phyloP scores from a whole-genome alignment of 164 flowering plant species.

The Piper longum region DNA sequence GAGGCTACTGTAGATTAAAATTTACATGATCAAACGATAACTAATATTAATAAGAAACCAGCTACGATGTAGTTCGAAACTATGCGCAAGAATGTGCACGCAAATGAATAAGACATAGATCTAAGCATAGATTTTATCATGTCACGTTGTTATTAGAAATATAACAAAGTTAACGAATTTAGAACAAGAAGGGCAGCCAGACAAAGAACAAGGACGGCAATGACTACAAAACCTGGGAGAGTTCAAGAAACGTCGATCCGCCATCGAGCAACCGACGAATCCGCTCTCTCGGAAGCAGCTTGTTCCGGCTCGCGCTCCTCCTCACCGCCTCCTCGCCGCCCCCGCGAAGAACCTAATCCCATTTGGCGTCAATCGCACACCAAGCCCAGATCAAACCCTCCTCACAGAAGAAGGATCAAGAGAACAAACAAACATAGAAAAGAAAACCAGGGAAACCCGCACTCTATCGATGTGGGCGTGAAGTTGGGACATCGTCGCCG shows the following conservation, averaged over 20 bases:
- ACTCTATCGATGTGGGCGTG: slow-evolving; percentile 60
- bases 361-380: not conserved
- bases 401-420: not conserved
- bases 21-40: too few relatives aligned
- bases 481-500: slow-evolving; percentile 37
- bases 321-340: slow-evolving; percentile 75
- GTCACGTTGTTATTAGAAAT: too few relatives aligned
- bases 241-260: slow-evolving; percentile 89
- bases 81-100: not conserved
- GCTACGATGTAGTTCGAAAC: not conserved
- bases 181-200: too few relatives aligned
- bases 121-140: too few relatives aligned
- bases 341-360: slow-evolving; percentile 46
- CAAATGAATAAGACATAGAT: too few relatives aligned
- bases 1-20: too few relatives aligned
- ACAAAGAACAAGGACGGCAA: too few relatives aligned
- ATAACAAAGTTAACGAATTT: too few relatives aligned
- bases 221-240: slow-evolving; percentile 60
- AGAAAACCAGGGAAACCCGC: not conserved
- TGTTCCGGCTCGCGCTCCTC: slow-evolving; percentile 71
- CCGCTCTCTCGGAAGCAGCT: slow-evolving; percentile 83
- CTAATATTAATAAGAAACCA: too few relatives aligned
- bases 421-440: not conserved
- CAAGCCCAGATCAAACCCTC: too few relatives aligned
- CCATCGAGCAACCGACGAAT: slow-evolving; percentile 75